Evolutionary conservation across 2,329 filamentous ascomycete genomes (phyloP).

Genomic region (Penicillium sclerotigenum): DNA sequence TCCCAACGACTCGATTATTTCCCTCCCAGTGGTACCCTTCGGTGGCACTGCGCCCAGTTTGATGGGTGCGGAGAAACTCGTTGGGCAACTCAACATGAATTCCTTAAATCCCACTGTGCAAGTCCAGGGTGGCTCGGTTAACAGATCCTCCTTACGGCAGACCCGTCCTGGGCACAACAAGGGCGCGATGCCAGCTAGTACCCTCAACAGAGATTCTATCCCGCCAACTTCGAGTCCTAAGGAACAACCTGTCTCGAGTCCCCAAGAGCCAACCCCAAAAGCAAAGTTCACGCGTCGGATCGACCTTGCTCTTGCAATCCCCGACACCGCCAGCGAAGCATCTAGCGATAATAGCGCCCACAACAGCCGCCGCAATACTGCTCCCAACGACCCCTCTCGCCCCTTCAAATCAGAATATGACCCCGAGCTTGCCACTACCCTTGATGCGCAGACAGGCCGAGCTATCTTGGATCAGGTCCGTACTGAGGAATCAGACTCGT

Average conservation of each 20-base stretch:
- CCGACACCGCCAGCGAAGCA: conserved; percentile 38
- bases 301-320: conserved; percentile 37
- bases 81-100: conserved; percentile 49
- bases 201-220: not conserved
- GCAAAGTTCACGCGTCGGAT: conserved; percentile 38
- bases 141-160: conserved; percentile 33
- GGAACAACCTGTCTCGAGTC: conserved; percentile 13
- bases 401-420: conserved; percentile 24
- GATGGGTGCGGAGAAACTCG: conserved; percentile 48
- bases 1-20: conserved; percentile 38
- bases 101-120: conserved; percentile 39
- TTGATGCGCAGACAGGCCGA: conserved; percentile 44
- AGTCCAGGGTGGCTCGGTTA: conserved; percentile 27
- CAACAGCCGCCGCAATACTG: conserved; percentile 3
- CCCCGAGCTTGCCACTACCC: conserved; percentile 40
- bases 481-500: conserved; percentile 17
- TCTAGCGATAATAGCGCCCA: conserved; percentile 26
- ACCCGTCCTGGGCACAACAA: conserved; percentile 29
- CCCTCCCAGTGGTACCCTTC: conserved; percentile 35
- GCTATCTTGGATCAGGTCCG: conserved; percentile 26
- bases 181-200: conserved; percentile 19
- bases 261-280: conserved; percentile 31
- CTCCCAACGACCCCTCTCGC: not conserved
- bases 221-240: conserved; percentile 10
- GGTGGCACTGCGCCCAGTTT: conserved; percentile 45